phyloP scores from a whole-genome alignment of 192 early-diverging fungal species.

The Thamnidium elegans region DNA sequence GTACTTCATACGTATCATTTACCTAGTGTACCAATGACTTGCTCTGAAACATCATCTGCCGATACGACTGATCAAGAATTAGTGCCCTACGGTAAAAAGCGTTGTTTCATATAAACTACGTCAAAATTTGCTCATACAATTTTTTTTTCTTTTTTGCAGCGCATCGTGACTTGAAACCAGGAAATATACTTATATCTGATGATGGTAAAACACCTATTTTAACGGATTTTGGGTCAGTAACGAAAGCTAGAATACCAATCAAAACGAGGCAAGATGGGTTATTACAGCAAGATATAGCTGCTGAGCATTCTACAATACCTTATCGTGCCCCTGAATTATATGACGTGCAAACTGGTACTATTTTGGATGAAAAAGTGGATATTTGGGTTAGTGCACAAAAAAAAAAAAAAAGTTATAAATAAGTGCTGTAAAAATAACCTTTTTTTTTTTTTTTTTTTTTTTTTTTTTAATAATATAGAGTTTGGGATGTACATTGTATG shows the following conservation, averaged over 20 bases:
- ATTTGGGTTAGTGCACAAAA: constrained; percentile 48
- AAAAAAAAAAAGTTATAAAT: background rate
- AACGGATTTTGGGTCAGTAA: constrained; percentile 70
- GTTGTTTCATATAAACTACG: too few species aligned
- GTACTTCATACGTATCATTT: too few species aligned
- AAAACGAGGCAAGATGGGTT: constrained; percentile 52
- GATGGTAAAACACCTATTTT: constrained; percentile 57
- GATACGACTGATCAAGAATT: too few species aligned
- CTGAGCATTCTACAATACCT: constrained; percentile 62
- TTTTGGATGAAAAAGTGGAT: constrained; percentile 61
- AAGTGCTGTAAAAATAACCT: too few species aligned
- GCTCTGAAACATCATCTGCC: too few species aligned
- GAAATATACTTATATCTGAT: constrained; percentile 50
- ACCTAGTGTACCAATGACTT: too few species aligned
- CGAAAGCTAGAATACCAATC: constrained; percentile 46
- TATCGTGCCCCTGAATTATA: constrained; percentile 75
- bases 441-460: too few species aligned
- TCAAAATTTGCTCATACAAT: too few species aligned
- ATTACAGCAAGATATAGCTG: constrained; percentile 56
- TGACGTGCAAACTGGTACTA: constrained; percentile 58
- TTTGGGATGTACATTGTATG: constrained; percentile 66
- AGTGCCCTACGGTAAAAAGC: too few species aligned
- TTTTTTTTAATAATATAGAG: too few species aligned
- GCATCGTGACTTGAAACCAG: too few species aligned
- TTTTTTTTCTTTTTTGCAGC: too few species aligned